Conservation (phyloP, 106 monocot genomes). For the Vanilla planifolia region DNA sequence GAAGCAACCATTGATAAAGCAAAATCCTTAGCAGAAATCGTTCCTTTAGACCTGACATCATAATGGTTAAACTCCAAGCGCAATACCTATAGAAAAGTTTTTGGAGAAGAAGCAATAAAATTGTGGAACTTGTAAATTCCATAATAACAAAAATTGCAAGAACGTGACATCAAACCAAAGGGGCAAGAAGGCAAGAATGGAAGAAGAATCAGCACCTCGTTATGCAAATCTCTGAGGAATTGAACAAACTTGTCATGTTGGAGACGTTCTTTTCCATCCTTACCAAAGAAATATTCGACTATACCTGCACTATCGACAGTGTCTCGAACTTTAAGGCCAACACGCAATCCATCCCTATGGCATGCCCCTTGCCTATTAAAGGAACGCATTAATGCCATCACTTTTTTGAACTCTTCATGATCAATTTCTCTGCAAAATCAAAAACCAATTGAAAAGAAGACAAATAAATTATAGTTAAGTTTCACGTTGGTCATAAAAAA, state of each 20-base stretch:
- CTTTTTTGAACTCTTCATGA: slow-evolving; percentile 86
- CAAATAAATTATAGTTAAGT: background rate
- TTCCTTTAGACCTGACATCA: slow-evolving; percentile 58
- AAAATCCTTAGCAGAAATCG: slow-evolving; percentile 86
- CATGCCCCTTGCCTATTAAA: slow-evolving; percentile 80
- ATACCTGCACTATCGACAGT: slow-evolving; percentile 71
- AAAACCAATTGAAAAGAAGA: background rate
- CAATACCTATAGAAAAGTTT: too few relatives aligned
- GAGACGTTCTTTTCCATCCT: slow-evolving; percentile 62
- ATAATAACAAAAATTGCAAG: too few relatives aligned
- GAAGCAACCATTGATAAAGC: slow-evolving; percentile 93
- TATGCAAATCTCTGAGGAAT: slow-evolving; percentile 67
- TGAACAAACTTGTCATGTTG: slow-evolving; percentile 76
- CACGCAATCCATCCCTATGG: slow-evolving; percentile 61
- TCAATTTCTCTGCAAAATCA: slow-evolving; percentile 69
- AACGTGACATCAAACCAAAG: background rate
- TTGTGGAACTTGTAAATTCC: too few relatives aligned
- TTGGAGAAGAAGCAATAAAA: background rate
- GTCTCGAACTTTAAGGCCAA: slow-evolving; percentile 40
- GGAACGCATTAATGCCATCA: slow-evolving; percentile 84
- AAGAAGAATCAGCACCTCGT: slow-evolving; percentile 75
- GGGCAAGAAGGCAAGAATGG: background rate
- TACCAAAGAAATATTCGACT: slow-evolving; percentile 78
- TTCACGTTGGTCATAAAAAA: background rate
- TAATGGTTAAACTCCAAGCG: slow-evolving; percentile 87